Evolutionary conservation across 257 asterid species (phyloP).

Genomic region (Penstemon davidsonii): DNA sequence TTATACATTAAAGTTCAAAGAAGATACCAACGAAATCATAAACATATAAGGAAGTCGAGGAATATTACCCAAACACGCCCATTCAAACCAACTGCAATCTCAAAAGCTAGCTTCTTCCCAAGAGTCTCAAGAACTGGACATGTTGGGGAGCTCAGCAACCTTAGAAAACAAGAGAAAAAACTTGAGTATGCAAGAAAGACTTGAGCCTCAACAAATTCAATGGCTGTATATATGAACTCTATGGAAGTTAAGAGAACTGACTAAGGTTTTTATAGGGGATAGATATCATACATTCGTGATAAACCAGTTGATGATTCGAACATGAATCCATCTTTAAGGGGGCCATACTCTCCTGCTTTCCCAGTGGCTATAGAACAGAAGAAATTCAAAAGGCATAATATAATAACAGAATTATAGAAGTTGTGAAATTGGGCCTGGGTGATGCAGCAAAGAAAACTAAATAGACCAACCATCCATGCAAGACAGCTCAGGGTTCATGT

Average conservation of each 20-base stretch:
- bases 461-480: constrained; percentile 89
- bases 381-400: constrained; percentile 8
- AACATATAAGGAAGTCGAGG: constrained; percentile 16
- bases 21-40: constrained; percentile 8
- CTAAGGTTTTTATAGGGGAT: constrained; percentile 10
- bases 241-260: not conserved
- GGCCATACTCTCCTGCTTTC: constrained; percentile 92
- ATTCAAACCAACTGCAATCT: constrained; percentile 88
- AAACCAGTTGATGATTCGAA: constrained; percentile 92
- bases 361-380: constrained; percentile 52
- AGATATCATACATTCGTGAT: constrained; percentile 61
- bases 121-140: constrained; percentile 87
- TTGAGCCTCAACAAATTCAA: not conserved
- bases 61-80: constrained; percentile 92
- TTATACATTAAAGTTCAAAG: constrained; percentile 6
- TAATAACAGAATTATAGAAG: not conserved
- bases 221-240: not conserved
- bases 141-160: constrained; percentile 80
- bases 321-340: constrained; percentile 87
- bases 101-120: constrained; percentile 92
- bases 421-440: constrained; percentile 13
- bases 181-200: not conserved
- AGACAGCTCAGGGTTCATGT: constrained; percentile 94
- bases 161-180: constrained; percentile 29
- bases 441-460: constrained; percentile 5